These are phyloP conservation scores for Amanita phalloides DNA, from an alignment of 768 basidiomycete species.

Conservation along the genomic window DNA sequence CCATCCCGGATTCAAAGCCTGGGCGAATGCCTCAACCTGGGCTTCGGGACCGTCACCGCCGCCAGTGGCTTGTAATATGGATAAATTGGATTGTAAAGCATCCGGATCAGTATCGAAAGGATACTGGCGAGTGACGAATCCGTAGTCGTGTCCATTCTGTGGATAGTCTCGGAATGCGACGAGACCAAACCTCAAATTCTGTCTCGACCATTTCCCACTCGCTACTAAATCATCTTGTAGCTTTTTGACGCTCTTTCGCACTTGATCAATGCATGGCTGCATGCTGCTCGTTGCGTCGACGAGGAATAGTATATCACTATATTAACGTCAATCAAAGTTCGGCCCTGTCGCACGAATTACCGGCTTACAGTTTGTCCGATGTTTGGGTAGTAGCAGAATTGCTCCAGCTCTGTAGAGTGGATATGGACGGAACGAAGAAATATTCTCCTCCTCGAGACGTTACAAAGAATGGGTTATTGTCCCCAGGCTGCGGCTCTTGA, in stretches of 20 bases:
- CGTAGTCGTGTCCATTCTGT: conserved; percentile 11
- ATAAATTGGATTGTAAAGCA: conserved; percentile 22
- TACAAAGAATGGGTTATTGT: conserved; percentile 4
- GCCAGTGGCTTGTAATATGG: conserved; percentile 26
- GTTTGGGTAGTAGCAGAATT: not conserved
- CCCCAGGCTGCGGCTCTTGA: too few relatives aligned
- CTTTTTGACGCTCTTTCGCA: not conserved
- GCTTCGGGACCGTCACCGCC: conserved; percentile 51
- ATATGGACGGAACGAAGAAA: conserved; percentile 15
- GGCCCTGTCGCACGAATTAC: too few relatives aligned
- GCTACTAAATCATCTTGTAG: not conserved
- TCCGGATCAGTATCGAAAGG: not conserved
- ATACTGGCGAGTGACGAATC: not conserved
- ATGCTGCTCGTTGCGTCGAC: not conserved
- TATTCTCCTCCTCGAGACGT: conserved; percentile 15
- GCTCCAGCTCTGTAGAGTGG: conserved; percentile 9
- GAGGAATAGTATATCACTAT: not conserved
- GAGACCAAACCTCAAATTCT: not conserved
- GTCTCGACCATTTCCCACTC: not conserved
- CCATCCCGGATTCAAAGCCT: conserved; percentile 39
- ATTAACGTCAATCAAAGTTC: too few relatives aligned
- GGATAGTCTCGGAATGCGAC: not conserved
- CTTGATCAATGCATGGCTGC: not conserved
- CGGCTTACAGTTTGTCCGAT: too few relatives aligned
- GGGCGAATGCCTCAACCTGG: conserved; percentile 43